Evolutionary conservation across 2,329 filamentous ascomycete species (phyloP), one percentile per base, ranked within the genome.

Genomic region (Fusarium sp.): DNA sequence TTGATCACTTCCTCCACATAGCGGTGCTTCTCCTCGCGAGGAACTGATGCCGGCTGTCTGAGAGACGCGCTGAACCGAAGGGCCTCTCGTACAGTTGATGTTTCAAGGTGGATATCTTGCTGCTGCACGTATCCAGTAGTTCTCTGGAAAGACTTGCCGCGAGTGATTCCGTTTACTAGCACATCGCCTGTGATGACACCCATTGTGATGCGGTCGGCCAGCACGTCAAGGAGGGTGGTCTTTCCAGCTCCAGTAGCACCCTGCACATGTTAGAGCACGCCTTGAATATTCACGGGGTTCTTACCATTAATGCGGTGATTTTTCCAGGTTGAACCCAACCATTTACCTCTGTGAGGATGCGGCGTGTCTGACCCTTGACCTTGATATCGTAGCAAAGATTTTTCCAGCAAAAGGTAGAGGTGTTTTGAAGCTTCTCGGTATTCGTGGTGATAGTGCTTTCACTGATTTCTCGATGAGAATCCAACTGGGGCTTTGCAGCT

Each of bases 81-180:
- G 7, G 92, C 92, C 79, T 96, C 93, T 60, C 93, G 88, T 19
- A 96, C 92, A 0, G 93, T 96, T 0, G 89, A 88, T 0, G 92
- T 95, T 22, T 88, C 83, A 24, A 94, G 83, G 76, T 96, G 93
- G 6, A 96, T 84, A 84, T 96, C 93, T 74, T 96, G 92, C 77
- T 96, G 93, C 75, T 96, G 92, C 17, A 93, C 93, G 70, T 96
- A 96, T 32, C 93, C 93, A 0, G 92, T 95, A 78, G 93, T 94
- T 60, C 93, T 89, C 77, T 95, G 92, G 84, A 96, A 96, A 0
- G 91, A 92, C 10, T 84, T 83, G 68, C 94, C 92, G 26, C 91
- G 87, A 28, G 86, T 87, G 35, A 83, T 83, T 5, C 84, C 85
- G 60, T 87, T 82, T 7, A 88, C 84, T 4, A 86, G 77, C 87